These are phyloP conservation scores for Colletotrichum paranaense DNA, from an alignment of 2,329 filamentous ascomycete species.

Conservation along the genomic window DNA sequence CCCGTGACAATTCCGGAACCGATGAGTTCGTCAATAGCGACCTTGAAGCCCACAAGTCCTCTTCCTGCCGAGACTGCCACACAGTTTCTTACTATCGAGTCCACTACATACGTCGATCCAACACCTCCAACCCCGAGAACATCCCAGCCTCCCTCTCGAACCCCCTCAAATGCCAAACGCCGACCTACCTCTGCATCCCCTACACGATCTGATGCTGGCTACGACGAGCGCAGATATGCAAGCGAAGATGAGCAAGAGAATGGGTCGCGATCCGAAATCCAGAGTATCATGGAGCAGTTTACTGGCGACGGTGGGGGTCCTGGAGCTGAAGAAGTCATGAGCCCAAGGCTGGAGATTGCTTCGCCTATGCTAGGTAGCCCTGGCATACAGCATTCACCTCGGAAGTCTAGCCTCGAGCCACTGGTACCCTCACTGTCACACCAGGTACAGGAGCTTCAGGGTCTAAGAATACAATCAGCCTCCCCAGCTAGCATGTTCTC, in stretches of 20 bases:
- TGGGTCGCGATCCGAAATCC: slow-evolving; percentile 85
- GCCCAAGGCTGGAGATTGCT: slow-evolving; percentile 84
- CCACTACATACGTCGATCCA: slow-evolving; percentile 65
- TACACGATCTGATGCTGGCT: slow-evolving; percentile 64
- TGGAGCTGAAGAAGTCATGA: slow-evolving; percentile 89
- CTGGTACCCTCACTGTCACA: slow-evolving; percentile 62
- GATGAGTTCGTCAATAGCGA: slow-evolving; percentile 60
- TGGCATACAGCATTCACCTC: slow-evolving; percentile 75
- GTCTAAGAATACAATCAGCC: slow-evolving; percentile 48
- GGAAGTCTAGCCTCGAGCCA: slow-evolving; percentile 88
- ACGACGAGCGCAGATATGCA: slow-evolving; percentile 67
- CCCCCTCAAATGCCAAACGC: slow-evolving; percentile 65
- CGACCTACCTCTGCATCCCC: slow-evolving; percentile 60
- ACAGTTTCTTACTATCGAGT: slow-evolving; percentile 61
- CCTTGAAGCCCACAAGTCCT: slow-evolving; percentile 58
- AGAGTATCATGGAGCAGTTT: slow-evolving; percentile 98
- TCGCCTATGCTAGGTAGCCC: slow-evolving; percentile 78
- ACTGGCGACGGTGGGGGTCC: slow-evolving; percentile 78
- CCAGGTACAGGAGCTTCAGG: slow-evolving; percentile 60
- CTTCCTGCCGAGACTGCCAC: slow-evolving; percentile 48
- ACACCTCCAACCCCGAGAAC: slow-evolving; percentile 66
- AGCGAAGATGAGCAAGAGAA: slow-evolving; percentile 75
- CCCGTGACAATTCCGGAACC: slow-evolving; percentile 38
- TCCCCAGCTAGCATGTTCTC: slow-evolving; percentile 52
- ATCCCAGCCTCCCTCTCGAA: slow-evolving; percentile 69